Evolutionary conservation across 192 early-diverging fungal species (phyloP).

Genomic region (Entomortierella lignicola): DNA sequence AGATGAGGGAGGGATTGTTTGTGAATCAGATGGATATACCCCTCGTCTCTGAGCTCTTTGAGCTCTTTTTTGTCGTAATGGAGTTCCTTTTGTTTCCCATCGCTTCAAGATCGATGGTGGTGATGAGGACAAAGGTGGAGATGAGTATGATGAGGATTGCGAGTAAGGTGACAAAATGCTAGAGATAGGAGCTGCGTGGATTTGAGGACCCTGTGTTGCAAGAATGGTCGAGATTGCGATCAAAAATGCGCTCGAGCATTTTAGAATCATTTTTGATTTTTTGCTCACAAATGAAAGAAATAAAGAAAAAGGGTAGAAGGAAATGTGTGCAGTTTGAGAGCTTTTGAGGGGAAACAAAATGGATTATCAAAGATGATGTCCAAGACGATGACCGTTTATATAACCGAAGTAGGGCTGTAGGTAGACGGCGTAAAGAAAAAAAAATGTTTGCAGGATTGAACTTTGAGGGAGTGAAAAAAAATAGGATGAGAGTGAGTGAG

Average conservation of each 20-base stretch:
- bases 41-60: background rate
- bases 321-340: background rate
- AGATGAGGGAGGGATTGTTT: background rate
- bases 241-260: constrained; percentile 15
- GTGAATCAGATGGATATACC: background rate
- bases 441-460: too few relatives aligned
- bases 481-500: too few relatives aligned
- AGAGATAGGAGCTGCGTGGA: constrained; percentile 23
- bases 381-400: too few relatives aligned
- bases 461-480: too few relatives aligned
- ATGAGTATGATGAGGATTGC: background rate
- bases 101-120: background rate
- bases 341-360: background rate
- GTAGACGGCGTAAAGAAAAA: too few relatives aligned
- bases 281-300: background rate
- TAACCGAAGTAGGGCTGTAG: too few relatives aligned
- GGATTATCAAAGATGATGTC: background rate
- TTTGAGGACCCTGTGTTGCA: background rate
- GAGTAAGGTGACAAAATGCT: constrained; percentile 6
- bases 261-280: constrained; percentile 10
- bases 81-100: background rate
- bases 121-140: background rate
- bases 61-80: background rate
- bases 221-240: background rate
- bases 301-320: background rate